Conservation (phyloP, 2,329 filamentous ascomycete species). For the Ophiostoma himal-ulmi region DNA sequence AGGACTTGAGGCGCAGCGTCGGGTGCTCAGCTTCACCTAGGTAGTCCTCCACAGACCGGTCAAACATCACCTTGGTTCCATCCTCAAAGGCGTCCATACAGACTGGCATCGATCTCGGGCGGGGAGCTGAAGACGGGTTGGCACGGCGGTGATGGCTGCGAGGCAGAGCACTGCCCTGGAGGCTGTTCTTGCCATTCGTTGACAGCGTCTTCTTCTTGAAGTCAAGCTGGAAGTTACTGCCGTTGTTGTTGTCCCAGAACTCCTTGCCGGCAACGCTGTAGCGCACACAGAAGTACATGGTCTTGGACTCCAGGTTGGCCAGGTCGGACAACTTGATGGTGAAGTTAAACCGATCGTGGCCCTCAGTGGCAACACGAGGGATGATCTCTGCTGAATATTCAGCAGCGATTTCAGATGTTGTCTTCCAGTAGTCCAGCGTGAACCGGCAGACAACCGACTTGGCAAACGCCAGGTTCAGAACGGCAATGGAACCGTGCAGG, state of each 20-base stretch:
- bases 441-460: conserved; percentile 89
- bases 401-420: conserved; percentile 87
- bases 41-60: conserved; percentile 55
- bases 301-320: conserved; percentile 87
- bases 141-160: conserved; percentile 58
- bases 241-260: conserved; percentile 90
- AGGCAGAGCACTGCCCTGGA: conserved; percentile 41
- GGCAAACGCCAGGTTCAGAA: conserved; percentile 83
- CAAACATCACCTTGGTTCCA: conserved; percentile 52
- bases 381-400: conserved; percentile 78
- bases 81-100: conserved; percentile 67
- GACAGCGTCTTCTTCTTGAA: conserved; percentile 74
- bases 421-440: conserved; percentile 98
- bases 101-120: conserved; percentile 51
- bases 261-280: conserved; percentile 81
- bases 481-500: conserved; percentile 74
- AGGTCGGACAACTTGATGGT: conserved; percentile 88
- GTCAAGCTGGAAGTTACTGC: conserved; percentile 87
- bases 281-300: conserved; percentile 82
- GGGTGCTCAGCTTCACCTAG: conserved; percentile 54
- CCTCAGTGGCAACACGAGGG: conserved; percentile 54
- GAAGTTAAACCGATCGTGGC: conserved; percentile 87
- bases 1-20: conserved; percentile 63
- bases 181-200: conserved; percentile 53
- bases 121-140: conserved; percentile 37